phyloP scores from a whole-genome alignment of 441 rosid genomes.

The Biscutella auriculata region DNA sequence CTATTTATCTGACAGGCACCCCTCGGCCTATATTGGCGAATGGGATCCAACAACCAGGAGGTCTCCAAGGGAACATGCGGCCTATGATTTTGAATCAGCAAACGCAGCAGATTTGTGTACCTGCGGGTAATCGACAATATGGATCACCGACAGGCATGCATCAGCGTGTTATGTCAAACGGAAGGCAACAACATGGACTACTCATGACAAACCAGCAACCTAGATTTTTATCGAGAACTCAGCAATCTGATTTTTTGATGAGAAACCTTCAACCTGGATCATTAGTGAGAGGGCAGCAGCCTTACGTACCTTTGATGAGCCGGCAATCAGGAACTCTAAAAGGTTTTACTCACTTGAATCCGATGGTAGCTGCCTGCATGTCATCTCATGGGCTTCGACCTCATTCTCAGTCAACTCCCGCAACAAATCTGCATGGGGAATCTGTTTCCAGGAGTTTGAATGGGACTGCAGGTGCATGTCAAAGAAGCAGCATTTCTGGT shows the following conservation, averaged over 20 bases:
- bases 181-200: slow-evolving; percentile 25
- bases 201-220: slow-evolving; percentile 14
- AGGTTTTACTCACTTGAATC: slow-evolving; percentile 21
- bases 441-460: slow-evolving; percentile 22
- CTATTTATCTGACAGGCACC: slow-evolving; percentile 14
- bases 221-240: not conserved
- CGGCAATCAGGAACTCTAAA: slow-evolving; percentile 22
- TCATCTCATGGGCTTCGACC: slow-evolving; percentile 21
- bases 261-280: not conserved
- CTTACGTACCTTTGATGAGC: not conserved
- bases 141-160: slow-evolving; percentile 4
- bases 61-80: slow-evolving; percentile 9
- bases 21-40: slow-evolving; percentile 6
- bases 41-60: slow-evolving; percentile 16
- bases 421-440: slow-evolving; percentile 23
- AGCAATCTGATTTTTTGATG: not conserved
- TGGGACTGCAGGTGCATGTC: slow-evolving; percentile 23
- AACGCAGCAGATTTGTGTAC: not conserved
- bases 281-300: slow-evolving; percentile 16
- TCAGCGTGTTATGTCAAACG: slow-evolving; percentile 9
- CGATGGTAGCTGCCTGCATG: slow-evolving; percentile 16
- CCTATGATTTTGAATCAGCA: slow-evolving; percentile 16
- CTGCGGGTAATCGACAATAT: slow-evolving; percentile 9
- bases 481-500: slow-evolving; percentile 20
- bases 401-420: slow-evolving; percentile 11